A percentile compares a stretch with the other conserved stretches of the same genome.
Evolutionary conservation across 2,329 filamentous ascomycete genomes (phyloP).

Genomic region (Didymella glomerata): DNA sequence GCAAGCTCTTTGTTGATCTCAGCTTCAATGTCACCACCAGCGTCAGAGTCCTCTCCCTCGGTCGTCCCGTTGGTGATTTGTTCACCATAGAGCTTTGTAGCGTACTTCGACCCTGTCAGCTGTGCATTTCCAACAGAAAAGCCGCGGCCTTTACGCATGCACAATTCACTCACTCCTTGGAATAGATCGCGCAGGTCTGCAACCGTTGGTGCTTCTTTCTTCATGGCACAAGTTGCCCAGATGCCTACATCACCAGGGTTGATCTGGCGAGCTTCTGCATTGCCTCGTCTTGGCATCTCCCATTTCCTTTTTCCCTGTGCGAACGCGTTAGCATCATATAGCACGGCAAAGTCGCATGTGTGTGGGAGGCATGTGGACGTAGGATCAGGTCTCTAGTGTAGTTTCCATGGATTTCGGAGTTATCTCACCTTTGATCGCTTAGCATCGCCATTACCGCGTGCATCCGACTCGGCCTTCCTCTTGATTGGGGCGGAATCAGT

Average conservation of each 20-base stretch:
- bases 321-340: constrained; percentile 27
- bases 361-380: constrained; percentile 24
- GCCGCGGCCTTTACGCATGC: background rate
- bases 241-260: constrained; percentile 76
- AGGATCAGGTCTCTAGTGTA: constrained; percentile 25
- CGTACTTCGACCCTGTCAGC: constrained; percentile 68
- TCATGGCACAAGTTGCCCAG: constrained; percentile 79
- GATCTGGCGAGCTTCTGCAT: constrained; percentile 53
- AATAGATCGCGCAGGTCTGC: constrained; percentile 73
- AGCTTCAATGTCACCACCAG: constrained; percentile 70
- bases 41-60: constrained; percentile 49
- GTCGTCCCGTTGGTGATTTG: constrained; percentile 51
- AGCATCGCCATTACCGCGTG: constrained; percentile 34
- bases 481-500: constrained; percentile 39
- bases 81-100: constrained; percentile 62
- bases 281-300: constrained; percentile 51
- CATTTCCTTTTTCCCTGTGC: constrained; percentile 56
- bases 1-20: constrained; percentile 77
- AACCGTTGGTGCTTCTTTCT: constrained; percentile 74
- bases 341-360: constrained; percentile 27
- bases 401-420: constrained; percentile 23
- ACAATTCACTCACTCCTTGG: constrained; percentile 63
- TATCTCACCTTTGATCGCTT: constrained; percentile 52
- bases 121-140: background rate
- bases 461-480: constrained; percentile 48